phyloP scores from a whole-genome alignment of 2,329 filamentous ascomycete genomes.

The Phyllosticta citrichinensis region DNA sequence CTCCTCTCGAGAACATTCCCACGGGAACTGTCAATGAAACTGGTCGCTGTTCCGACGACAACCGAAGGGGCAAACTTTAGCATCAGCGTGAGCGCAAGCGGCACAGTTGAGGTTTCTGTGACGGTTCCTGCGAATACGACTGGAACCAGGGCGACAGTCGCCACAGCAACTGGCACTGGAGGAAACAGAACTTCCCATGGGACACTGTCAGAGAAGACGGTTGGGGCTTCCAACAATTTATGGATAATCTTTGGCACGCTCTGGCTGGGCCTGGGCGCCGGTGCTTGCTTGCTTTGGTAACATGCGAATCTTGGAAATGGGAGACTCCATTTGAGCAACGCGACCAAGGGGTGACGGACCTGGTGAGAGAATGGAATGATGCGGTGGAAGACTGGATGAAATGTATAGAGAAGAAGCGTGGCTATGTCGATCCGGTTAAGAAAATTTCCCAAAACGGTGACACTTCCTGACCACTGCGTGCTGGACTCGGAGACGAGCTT shows the following conservation, averaged over 20 bases:
- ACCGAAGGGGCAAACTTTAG: neutral
- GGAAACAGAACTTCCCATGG: neutral
- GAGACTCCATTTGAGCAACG: neutral
- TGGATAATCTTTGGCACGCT: neutral
- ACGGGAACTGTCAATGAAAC: neutral
- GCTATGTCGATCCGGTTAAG: too few species aligned
- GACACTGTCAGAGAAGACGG: neutral
- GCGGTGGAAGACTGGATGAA: too few species aligned
- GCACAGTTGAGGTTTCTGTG: neutral
- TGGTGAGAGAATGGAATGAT: too few species aligned
- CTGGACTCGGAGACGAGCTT: too few species aligned
- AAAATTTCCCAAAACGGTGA: too few species aligned
- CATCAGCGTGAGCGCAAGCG: neutral
- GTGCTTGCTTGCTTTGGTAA: neutral
- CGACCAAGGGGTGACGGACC: too few species aligned
- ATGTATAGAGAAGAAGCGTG: too few species aligned
- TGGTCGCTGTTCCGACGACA: neutral
- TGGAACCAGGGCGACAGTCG: neutral
- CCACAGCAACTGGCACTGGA: neutral
- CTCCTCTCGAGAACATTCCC: neutral
- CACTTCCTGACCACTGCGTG: too few species aligned
- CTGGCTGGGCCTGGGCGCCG: neutral
- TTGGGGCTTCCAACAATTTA: neutral
- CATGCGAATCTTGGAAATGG: neutral
- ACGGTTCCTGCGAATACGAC: neutral